phyloP scores from a whole-genome alignment of 352 stramenopile genomes.

The Lagenidium giganteum region DNA sequence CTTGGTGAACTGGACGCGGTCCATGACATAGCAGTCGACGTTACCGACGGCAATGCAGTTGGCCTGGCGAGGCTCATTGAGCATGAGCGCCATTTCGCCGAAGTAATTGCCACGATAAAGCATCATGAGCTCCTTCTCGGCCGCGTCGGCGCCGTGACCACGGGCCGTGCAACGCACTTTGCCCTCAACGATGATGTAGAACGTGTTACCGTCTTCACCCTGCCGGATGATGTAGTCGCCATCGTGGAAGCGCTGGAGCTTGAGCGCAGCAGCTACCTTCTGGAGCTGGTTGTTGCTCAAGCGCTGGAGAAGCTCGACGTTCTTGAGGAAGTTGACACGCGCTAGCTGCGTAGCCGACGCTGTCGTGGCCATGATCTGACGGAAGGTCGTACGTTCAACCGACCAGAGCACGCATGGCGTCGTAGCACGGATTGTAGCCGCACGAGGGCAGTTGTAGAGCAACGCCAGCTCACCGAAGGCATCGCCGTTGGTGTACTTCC shows the following conservation, averaged over 20 bases:
- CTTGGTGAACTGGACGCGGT: constrained; percentile 83
- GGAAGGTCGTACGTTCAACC: constrained; percentile 87
- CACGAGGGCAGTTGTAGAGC: constrained; percentile 95
- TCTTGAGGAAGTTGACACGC: constrained; percentile 90
- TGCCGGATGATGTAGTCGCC: constrained; percentile 93
- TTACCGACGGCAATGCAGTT: constrained; percentile 73
- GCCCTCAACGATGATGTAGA: constrained; percentile 97
- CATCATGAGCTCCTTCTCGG: constrained; percentile 76
- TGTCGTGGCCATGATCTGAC: constrained; percentile 78
- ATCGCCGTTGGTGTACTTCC: constrained; percentile 70
- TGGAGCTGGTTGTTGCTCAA: constrained; percentile 85
- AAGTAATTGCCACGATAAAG: constrained; percentile 84
- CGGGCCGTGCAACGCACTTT: constrained; percentile 78
- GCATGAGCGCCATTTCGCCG: constrained; percentile 83
- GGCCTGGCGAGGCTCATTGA: constrained; percentile 81
- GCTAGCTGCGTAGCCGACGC: constrained; percentile 68
- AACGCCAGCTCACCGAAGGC: constrained; percentile 96
- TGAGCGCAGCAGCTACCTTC: constrained; percentile 78
- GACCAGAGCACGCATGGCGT: constrained; percentile 89
- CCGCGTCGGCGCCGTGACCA: constrained; percentile 27
- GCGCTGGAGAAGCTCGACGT: constrained; percentile 90
- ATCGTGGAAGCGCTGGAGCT: constrained; percentile 81
- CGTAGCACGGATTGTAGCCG: constrained; percentile 89
- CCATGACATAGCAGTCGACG: constrained; percentile 91
- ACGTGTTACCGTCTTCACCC: constrained; percentile 93